Conservation (phyloP, 176 grass and related monocot genomes). For the Cenchrus americanus region DNA sequence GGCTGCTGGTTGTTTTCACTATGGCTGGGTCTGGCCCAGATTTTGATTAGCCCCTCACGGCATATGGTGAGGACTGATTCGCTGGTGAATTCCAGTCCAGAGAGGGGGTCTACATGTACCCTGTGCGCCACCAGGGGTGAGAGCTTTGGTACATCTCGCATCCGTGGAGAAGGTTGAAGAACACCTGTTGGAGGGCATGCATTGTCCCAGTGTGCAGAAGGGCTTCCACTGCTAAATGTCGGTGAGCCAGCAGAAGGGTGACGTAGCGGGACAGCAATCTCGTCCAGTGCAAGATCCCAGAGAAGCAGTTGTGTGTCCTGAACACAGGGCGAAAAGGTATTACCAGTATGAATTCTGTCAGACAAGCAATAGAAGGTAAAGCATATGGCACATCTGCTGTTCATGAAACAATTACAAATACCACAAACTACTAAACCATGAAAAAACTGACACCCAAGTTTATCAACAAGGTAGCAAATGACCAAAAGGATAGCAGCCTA, state of each 20-base stretch:
- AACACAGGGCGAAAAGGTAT: conserved; percentile 11
- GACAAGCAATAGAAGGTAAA: conserved; percentile 26
- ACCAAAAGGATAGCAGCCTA: background rate
- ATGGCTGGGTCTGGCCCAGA: conserved; percentile 67
- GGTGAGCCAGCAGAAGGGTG: conserved; percentile 70
- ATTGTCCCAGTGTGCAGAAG: conserved; percentile 84
- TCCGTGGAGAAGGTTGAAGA: conserved; percentile 87
- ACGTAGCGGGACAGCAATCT: conserved; percentile 75
- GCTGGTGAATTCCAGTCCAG: conserved; percentile 75
- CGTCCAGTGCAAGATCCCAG: conserved; percentile 88
- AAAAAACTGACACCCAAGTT: background rate
- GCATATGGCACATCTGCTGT: background rate
- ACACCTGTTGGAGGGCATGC: conserved; percentile 60
- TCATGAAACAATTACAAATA: conserved; percentile 21
- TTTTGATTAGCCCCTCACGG: conserved; percentile 82
- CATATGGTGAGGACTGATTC: conserved; percentile 81
- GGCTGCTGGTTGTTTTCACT: conserved; percentile 52
- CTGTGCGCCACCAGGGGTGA: conserved; percentile 77
- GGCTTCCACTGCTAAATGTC: conserved; percentile 73
- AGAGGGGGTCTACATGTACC: conserved; percentile 74
- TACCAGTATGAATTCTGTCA: background rate
- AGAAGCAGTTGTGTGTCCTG: conserved; percentile 90
- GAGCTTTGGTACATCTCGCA: conserved; percentile 84
- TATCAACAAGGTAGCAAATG: background rate
- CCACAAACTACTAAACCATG: conserved; percentile 16